Base-by-base conservation (phyloP, 306 rosid species). In the Sphenostylis stenocarpa region DNA sequence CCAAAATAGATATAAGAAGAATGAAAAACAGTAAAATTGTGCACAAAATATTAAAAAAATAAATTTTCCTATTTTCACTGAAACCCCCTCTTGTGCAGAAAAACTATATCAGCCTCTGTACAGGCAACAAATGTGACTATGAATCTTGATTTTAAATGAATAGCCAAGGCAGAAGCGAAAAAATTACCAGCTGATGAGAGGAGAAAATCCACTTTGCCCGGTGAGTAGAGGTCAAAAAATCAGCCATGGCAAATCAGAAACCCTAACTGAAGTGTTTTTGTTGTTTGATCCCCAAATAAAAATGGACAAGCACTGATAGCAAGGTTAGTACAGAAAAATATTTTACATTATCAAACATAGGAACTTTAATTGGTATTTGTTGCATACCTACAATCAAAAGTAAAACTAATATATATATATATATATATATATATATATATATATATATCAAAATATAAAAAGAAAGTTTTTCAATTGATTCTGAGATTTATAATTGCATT, bases 161-260 rank as follows among this genome's bases (percentile, higher is more conserved):
- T 24, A 38, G 68, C 7, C 29, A 79, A 70, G 28, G 49, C 8
- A 69, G 34, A 77, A 44, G 77, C 15, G 0, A 7, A 26, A 55
- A 26, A 28, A 44, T 72, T 82, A 94, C 96, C 95, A 95, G 85
- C 49, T 87, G 84, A 61, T 87, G 91, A 36, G 91, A 96, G 77
- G 89, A 67, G 85, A 95, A 87, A 76, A 92, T 90, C 97, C 97
- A 95, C 85, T 87, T 95, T 61, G 87, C 88, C 11, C 90, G 83
- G 80, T 90, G 98, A 67, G 97, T 92, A 39, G 95, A 94, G 58
- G 96, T 92, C 81, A 73, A 78, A 86, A 94, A 94, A 89, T 94
- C 96, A 72, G 96, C 91, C 97, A 94, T 94, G 83, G 72, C 73
- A 36, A 75, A 74, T 73, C 61, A 62, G 23, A 61, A 51, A 60